Conservation (phyloP, 2,329 filamentous ascomycete species). For the Diaporthe sp. region DNA sequence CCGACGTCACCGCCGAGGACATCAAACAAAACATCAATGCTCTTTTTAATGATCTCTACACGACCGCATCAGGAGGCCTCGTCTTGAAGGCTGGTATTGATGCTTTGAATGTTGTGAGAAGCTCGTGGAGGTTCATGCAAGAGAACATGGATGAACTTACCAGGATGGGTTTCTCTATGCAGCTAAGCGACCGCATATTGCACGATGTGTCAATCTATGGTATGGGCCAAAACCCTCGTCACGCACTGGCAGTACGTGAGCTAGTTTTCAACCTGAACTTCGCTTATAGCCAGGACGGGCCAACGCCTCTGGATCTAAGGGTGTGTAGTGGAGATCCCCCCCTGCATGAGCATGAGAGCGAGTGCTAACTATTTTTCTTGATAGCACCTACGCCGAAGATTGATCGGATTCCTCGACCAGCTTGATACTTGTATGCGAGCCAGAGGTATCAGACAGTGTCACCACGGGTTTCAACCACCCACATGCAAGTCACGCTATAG, state of each 20-base stretch:
- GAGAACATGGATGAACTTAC: background rate
- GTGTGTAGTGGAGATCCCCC: background rate
- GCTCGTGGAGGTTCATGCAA: background rate
- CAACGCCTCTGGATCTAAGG: background rate
- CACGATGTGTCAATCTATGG: background rate
- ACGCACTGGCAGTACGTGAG: background rate
- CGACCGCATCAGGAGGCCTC: background rate
- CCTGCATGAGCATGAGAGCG: background rate
- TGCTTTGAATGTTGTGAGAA: background rate
- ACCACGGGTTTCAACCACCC: background rate
- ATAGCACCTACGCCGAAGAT: background rate
- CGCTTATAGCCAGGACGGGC: background rate
- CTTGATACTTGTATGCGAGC: background rate
- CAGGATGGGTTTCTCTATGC: background rate
- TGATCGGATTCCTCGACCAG: background rate
- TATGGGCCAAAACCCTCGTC: background rate
- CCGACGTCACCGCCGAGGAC: background rate
- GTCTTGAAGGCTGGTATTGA: background rate
- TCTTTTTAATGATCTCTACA: background rate
- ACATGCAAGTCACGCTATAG: background rate
- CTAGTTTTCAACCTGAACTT: background rate
- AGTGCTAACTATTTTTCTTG: background rate
- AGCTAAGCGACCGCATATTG: background rate
- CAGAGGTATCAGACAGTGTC: too few relatives aligned
- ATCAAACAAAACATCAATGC: background rate